Evolutionary conservation across 495 filamentous ascomycete species (phyloP), one percentile per base, ranked within the genome.

Genomic region (Penicillium verhagenii): DNA sequence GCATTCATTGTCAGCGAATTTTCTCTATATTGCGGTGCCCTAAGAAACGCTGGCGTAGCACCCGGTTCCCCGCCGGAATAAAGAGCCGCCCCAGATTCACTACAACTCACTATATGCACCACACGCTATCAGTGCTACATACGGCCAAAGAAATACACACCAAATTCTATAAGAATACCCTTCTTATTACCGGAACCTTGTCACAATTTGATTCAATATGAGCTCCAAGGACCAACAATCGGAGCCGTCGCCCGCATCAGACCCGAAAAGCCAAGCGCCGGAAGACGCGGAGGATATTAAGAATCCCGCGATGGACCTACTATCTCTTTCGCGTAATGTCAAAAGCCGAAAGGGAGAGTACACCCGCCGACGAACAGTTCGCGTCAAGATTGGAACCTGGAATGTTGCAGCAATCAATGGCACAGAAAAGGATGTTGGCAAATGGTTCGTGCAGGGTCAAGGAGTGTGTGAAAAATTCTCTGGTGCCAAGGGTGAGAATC

Each of bases 371-470:
- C 79, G 80, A 50, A 79, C 81, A 25, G 81, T 96, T 50, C 84
- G 82, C 52, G 81, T 97, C 60, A 97, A 96, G 63, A 76, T 97
- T 20, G 94, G 92, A 5, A 86, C 87, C 1, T 99, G 95, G 95
- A 99, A 99, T 71, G 90, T 97, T 24, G 95, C 91, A 7, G 84
- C 88, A 1, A 81, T 86, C 52, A 79, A 86, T 35, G 89, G 86
- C 28, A 92, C 90, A 1, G 92, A 96, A 67, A 86, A 88, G 56
- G 92, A 96, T 67, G 73, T 97, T 7, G 88, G 82, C 1, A 83
- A 79, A 25, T 97, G 92, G 92, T 95, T 96, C 64, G 79, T 92
- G 16, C 76, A 86, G 3, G 87, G 87, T 4, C 82, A 89, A 59
- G 91, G 87, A 0, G 61, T 92, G 2, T 80, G 83, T 54, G 76